phyloP scores from a whole-genome alignment of 164 flowering plant species.

The Vitis cinerea region DNA sequence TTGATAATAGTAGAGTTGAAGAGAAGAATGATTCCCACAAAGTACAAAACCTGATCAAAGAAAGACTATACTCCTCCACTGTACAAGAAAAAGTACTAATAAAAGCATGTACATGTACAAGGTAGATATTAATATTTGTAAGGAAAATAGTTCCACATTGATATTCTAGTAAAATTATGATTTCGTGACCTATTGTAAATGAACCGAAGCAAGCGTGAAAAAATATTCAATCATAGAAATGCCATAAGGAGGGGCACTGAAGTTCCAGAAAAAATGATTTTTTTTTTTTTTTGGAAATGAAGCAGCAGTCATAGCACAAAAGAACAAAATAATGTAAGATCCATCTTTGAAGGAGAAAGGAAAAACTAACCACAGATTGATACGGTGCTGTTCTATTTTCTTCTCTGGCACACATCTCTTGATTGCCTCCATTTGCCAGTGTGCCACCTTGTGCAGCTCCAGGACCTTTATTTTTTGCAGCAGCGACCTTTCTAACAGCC shows the following conservation, averaged over 20 bases:
- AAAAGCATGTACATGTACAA: too few species aligned
- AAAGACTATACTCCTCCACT: too few species aligned
- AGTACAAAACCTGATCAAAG: too few species aligned
- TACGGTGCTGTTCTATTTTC: conserved; percentile 17
- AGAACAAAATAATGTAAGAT: background rate
- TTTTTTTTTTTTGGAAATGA: too few species aligned
- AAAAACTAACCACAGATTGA: conserved; percentile 38
- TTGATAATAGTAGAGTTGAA: too few species aligned
- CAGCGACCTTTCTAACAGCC: conserved; percentile 31
- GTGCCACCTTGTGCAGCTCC: conserved; percentile 19
- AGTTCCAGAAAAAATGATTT: background rate
- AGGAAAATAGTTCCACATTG: background rate
- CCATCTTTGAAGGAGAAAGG: background rate
- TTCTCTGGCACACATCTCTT: conserved; percentile 16
- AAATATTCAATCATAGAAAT: background rate
- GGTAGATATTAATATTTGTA: background rate
- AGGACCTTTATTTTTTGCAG: conserved; percentile 30
- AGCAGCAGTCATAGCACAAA: background rate
- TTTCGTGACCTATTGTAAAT: background rate
- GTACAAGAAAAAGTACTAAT: too few species aligned
- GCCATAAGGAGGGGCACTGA: background rate
- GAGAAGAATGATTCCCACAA: too few species aligned
- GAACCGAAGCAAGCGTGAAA: background rate
- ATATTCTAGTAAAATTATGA: background rate
- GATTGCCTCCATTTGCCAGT: conserved; percentile 27